A percentile compares a stretch with the other conserved stretches of the same genome.
These are phyloP conservation scores for Exidia glandulosa DNA, from an alignment of 768 basidiomycete genomes.

Conservation along the genomic window DNA sequence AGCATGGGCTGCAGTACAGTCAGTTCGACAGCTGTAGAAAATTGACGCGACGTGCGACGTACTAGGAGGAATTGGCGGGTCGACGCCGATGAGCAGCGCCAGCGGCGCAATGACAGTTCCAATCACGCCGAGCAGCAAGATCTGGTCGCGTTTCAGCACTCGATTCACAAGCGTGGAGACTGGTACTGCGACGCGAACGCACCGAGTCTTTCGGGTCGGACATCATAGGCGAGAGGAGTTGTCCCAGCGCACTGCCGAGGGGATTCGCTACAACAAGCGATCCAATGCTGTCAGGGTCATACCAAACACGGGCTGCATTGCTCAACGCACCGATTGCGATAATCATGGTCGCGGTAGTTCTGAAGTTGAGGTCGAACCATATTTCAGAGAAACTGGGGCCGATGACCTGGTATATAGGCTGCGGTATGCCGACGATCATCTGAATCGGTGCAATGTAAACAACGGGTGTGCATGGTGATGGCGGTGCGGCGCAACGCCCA, in stretches of 20 bases:
- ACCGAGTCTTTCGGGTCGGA: constrained; percentile 49
- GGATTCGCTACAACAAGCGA: constrained; percentile 42
- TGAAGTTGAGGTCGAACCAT: constrained; percentile 69
- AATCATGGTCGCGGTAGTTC: constrained; percentile 69
- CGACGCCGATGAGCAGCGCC: constrained; percentile 43
- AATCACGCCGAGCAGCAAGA: constrained; percentile 61
- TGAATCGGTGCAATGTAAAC: constrained; percentile 16
- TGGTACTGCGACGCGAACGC: constrained; percentile 11
- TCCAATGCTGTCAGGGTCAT: constrained; percentile 8
- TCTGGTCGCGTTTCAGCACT: constrained; percentile 33
- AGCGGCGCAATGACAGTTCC: constrained; percentile 50
- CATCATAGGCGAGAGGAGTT: constrained; percentile 57
- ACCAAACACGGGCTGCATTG: constrained; percentile 32
- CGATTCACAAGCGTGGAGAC: too few relatives aligned
- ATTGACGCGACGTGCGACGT: constrained; percentile 9
- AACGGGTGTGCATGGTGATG: not conserved
- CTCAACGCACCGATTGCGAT: constrained; percentile 39
- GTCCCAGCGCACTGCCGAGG: constrained; percentile 60
- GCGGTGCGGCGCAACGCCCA: not conserved
- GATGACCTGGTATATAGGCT: constrained; percentile 66
- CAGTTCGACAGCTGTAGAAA: not conserved
- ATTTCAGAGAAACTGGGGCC: constrained; percentile 73
- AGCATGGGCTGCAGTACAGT: constrained; percentile 10
- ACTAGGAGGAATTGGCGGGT: constrained; percentile 77
- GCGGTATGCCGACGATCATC: constrained; percentile 53